Base-by-base conservation (phyloP, 805 yeast genomes). In the Monosporozyma solicola region DNA sequence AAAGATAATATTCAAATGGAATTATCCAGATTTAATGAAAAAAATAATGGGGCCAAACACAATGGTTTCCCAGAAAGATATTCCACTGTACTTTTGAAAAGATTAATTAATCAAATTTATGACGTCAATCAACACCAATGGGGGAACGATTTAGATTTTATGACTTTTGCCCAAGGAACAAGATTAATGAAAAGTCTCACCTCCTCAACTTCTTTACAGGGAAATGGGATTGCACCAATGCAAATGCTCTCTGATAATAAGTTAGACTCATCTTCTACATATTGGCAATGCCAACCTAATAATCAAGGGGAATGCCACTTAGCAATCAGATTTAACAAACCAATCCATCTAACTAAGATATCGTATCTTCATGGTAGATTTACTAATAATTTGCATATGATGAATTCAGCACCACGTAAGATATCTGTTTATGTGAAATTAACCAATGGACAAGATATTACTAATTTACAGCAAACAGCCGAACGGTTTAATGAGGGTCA, bases 371-470 rank as follows among this genome's bases (percentile, higher is more conserved):
- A 74, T 55, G 70, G 71, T 9, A 59, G 73, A 35, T 68, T 68
- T 31, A 58, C 63, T n/a, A 69, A 71, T 56, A 69, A 69, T 51
- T 55, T 70, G 22, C 72, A 71, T 31, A 53, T 70, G 27, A 61
- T 73, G 61, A 68, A 69, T 37, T 70, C 77, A 5, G 72, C 75
- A 9, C 78, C 78, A 3, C 67, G 64, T 44, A 53, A 49, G 5
- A 58, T 71, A 1, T 61, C 72, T 3, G 54, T 74, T 1, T 73
- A 63, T 57, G 63, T 70, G 10, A 60, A 60, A 24, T 54, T 67
- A 29, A 54, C 35, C 24, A 53, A 54, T 11, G 49, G 51, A 37
- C 55, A 47, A 20, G 58, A 56, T 22, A 41, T 33, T 3, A 47
- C 50, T 8, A 49, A 45, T 13, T 51, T 63, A 31, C 32, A 47